phyloP scores from a whole-genome alignment of 129 eudicot species.

The Arctium minus region DNA sequence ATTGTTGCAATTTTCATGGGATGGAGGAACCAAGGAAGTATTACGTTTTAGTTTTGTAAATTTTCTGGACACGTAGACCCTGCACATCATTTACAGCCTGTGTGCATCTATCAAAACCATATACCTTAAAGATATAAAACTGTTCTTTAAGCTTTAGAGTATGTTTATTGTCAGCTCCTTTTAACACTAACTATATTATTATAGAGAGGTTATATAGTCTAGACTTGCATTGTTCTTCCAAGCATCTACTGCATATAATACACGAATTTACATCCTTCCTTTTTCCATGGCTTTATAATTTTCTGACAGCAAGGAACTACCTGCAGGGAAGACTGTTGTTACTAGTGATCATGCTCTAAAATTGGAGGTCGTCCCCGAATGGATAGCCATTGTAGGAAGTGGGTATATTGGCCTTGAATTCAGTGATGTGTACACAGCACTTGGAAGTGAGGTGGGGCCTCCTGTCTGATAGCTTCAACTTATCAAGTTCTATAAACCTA shows the following conservation, averaged over 20 bases:
- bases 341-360: slow-evolving; percentile 96
- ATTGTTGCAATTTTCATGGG: not conserved
- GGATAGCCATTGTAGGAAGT: slow-evolving; percentile 84
- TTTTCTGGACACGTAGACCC: not conserved
- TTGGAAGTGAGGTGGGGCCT: slow-evolving; percentile 87
- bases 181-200: not conserved
- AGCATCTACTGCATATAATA: not conserved
- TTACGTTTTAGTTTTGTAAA: not conserved
- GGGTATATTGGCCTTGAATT: slow-evolving; percentile 87
- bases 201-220: not conserved
- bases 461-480: slow-evolving; percentile 7
- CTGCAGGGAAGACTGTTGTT: slow-evolving; percentile 82
- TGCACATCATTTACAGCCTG: not conserved
- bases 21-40: not conserved
- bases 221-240: not conserved
- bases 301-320: not conserved
- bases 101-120: not conserved
- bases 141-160: too few species aligned
- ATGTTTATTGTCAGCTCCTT: too few species aligned
- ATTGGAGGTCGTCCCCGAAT: slow-evolving; percentile 64
- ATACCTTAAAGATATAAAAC: not conserved
- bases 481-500: not conserved
- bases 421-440: slow-evolving; percentile 97
- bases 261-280: not conserved
- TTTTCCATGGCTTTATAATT: not conserved